Conservation (phyloP, 2,329 filamentous ascomycete genomes). For the Orbilia quercus region DNA sequence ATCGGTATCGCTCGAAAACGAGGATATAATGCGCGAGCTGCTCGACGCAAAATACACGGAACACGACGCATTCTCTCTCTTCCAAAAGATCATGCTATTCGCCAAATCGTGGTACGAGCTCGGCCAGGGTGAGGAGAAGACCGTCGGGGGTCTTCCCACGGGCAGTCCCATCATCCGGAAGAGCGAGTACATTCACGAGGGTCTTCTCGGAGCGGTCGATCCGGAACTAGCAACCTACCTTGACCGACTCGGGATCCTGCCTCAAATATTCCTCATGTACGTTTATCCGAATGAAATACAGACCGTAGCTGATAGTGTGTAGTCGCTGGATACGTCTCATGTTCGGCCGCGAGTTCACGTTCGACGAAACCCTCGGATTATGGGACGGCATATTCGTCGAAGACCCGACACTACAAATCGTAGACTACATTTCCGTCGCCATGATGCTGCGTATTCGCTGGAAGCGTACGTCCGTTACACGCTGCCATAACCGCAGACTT, state of each 20-base stretch:
- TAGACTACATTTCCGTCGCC: constrained; percentile 90
- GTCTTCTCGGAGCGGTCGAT: constrained; percentile 80
- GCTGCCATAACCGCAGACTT: constrained; percentile 61
- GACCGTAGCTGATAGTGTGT: neutral
- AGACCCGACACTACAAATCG: constrained; percentile 80
- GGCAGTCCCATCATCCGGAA: constrained; percentile 82
- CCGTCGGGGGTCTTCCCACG: constrained; percentile 65
- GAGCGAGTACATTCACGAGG: constrained; percentile 87
- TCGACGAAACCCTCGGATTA: constrained; percentile 81
- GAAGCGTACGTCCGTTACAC: constrained; percentile 71
- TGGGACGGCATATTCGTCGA: constrained; percentile 94
- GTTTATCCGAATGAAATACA: constrained; percentile 59
- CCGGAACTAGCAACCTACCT: constrained; percentile 85
- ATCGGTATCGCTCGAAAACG: constrained; percentile 61
- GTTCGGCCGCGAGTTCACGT: constrained; percentile 92
- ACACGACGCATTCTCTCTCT: constrained; percentile 88
- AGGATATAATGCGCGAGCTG: constrained; percentile 72
- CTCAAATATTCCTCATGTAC: constrained; percentile 95
- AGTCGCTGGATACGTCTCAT: constrained; percentile 93
- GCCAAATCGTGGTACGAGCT: constrained; percentile 89
- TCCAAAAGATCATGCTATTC: constrained; percentile 86
- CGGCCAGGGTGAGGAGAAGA: constrained; percentile 64
- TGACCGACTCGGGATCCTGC: constrained; percentile 85
- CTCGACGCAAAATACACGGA: constrained; percentile 81
- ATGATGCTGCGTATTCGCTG: constrained; percentile 94